Evolutionary conservation across 2,329 filamentous ascomycete genomes (phyloP).

Genomic region (Epichloe glyceriae): DNA sequence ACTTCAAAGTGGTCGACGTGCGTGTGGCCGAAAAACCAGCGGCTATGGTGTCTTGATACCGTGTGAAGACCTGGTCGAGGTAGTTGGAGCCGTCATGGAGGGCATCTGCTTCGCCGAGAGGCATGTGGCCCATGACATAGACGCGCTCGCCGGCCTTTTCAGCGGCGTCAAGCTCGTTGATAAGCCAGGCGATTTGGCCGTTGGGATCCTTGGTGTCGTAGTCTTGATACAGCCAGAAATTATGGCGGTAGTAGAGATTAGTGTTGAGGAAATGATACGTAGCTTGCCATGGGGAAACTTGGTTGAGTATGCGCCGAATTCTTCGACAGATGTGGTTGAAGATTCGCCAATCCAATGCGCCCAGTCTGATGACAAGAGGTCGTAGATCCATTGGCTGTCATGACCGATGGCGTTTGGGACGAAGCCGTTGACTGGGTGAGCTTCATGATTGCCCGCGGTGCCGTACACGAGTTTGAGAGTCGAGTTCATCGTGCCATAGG

Average conservation of each 20-base stretch:
- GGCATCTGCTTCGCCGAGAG: conserved; percentile 34
- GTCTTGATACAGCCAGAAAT: conserved; percentile 41
- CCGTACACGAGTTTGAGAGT: conserved; percentile 33
- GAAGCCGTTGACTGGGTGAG: conserved; percentile 36
- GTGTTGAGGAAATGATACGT: conserved; percentile 48
- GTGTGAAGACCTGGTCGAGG: conserved; percentile 38
- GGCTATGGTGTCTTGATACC: conserved; percentile 40
- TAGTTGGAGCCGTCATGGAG: conserved; percentile 40
- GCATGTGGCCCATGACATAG: conserved; percentile 46
- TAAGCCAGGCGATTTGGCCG: conserved; percentile 40
- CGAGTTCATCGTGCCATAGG: conserved; percentile 32
- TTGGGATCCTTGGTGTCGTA: conserved; percentile 34
- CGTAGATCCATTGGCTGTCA: conserved; percentile 38
- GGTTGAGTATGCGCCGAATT: conserved; percentile 36
- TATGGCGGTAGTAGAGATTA: conserved; percentile 43
- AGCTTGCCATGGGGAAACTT: conserved; percentile 31
- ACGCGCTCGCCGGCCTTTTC: conserved; percentile 39
- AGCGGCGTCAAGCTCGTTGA: conserved; percentile 37
- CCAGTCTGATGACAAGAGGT: conserved; percentile 33
- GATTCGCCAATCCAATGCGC: conserved; percentile 29
- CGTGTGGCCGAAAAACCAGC: conserved; percentile 46
- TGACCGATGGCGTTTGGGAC: conserved; percentile 25
- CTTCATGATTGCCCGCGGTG: conserved; percentile 44
- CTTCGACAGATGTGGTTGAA: conserved; percentile 17
- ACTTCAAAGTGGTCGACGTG: conserved; percentile 45